phyloP scores from a whole-genome alignment of 495 filamentous ascomycete species.

The Penicillium manginii region DNA sequence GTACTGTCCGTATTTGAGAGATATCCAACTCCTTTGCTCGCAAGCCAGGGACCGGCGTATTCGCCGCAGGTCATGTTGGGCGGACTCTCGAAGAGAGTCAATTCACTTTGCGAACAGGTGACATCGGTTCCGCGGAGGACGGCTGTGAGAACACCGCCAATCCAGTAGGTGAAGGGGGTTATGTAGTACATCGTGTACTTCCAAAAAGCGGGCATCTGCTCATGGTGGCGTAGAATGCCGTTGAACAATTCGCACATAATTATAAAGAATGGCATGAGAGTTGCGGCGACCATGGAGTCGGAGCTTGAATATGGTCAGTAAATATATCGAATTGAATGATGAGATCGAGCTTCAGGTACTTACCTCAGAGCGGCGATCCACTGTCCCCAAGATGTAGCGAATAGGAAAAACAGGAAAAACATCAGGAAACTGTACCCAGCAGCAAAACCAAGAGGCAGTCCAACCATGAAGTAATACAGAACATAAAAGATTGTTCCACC shows the following conservation, averaged over 20 bases:
- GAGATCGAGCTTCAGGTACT: conserved; percentile 6
- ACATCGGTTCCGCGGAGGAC: conserved; percentile 68
- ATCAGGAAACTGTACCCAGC: conserved; percentile 86
- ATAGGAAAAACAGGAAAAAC: conserved; percentile 76
- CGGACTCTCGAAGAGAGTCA: conserved; percentile 66
- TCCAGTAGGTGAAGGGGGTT: conserved; percentile 83
- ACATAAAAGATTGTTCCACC: conserved; percentile 74
- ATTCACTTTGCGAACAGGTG: conserved; percentile 58
- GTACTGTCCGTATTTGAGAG: conserved; percentile 46
- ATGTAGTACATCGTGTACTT: conserved; percentile 77
- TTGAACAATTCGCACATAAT: conserved; percentile 63
- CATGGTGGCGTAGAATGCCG: conserved; percentile 78
- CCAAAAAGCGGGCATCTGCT: conserved; percentile 82
- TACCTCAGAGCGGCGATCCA: conserved; percentile 67
- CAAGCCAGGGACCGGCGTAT: conserved; percentile 72
- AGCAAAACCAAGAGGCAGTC: conserved; percentile 56
- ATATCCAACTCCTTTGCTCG: conserved; percentile 66
- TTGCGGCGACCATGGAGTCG: conserved; percentile 68
- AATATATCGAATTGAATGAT: neutral
- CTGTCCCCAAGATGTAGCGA: conserved; percentile 74
- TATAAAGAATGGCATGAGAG: conserved; percentile 75
- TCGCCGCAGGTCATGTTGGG: conserved; percentile 64
- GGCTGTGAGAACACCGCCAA: conserved; percentile 75
- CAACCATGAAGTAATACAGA: conserved; percentile 73
- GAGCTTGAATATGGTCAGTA: conserved; percentile 45